phyloP scores from a whole-genome alignment of 768 basidiomycete genomes.

The Podaxis pistillaris region DNA sequence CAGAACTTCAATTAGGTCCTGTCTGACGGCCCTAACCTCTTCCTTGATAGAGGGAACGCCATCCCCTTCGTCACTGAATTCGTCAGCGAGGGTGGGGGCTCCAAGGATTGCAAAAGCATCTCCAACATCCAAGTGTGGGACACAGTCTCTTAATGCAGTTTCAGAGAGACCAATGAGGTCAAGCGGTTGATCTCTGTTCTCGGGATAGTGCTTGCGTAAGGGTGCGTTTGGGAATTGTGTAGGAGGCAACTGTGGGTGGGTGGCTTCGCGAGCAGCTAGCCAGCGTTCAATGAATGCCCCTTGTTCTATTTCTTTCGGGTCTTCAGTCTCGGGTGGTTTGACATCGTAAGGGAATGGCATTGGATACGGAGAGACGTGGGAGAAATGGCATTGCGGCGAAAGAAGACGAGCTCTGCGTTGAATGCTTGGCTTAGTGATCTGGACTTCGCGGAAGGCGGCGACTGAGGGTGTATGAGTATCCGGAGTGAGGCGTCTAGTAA shows the following conservation, averaged over 20 bases:
- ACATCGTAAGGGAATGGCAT: slow-evolving; percentile 82
- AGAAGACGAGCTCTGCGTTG: slow-evolving; percentile 71
- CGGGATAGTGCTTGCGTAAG: slow-evolving; percentile 49
- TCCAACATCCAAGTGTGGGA: slow-evolving; percentile 86
- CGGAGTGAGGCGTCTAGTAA: slow-evolving; percentile 51
- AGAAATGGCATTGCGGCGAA: slow-evolving; percentile 60
- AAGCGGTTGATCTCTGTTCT: slow-evolving; percentile 49
- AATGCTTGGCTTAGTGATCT: slow-evolving; percentile 54
- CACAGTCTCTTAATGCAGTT: slow-evolving; percentile 65
- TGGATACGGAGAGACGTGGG: slow-evolving; percentile 82
- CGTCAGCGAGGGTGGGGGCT: slow-evolving; percentile 48
- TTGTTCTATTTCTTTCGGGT: slow-evolving; percentile 47
- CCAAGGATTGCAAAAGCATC: slow-evolving; percentile 75
- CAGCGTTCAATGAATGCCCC: slow-evolving; percentile 72
- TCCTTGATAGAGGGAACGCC: slow-evolving; percentile 27
- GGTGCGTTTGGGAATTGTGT: slow-evolving; percentile 25
- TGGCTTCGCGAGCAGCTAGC: slow-evolving; percentile 65
- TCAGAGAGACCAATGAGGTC: slow-evolving; percentile 74
- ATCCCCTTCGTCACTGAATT: slow-evolving; percentile 34
- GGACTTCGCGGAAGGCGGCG: slow-evolving; percentile 48
- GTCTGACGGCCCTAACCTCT: slow-evolving; percentile 45
- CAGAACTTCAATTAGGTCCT: slow-evolving; percentile 79
- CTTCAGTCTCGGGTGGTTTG: slow-evolving; percentile 47
- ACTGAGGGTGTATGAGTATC: slow-evolving; percentile 56
- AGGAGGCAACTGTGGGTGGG: slow-evolving; percentile 26